Percentiles rank a stretch among this genome's conserved stretches.
phyloP scores from a whole-genome alignment of 148 eudicot species.

The Camellia sinensis region DNA sequence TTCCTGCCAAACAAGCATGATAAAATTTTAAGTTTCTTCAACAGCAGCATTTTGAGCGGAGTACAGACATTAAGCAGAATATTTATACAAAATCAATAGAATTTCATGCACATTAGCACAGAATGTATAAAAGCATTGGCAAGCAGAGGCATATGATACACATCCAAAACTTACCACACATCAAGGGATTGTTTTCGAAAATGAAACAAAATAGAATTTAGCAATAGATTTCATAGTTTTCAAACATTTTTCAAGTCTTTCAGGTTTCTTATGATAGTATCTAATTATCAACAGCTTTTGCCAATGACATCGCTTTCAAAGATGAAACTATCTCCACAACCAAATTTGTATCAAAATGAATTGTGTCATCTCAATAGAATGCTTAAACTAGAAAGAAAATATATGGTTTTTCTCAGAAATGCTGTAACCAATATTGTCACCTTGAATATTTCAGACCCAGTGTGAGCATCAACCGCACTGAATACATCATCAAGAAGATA shows the following conservation, averaged over 20 bases:
- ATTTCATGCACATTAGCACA: neutral
- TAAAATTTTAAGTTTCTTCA: neutral
- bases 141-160: neutral
- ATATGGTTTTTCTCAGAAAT: neutral
- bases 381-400: neutral
- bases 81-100: neutral
- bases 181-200: neutral
- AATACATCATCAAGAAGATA: conserved; percentile 94
- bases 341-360: too few relatives aligned
- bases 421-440: conserved; percentile 23
- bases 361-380: neutral
- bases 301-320: neutral
- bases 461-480: conserved; percentile 97
- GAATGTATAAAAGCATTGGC: neutral
- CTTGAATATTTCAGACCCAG: conserved; percentile 88
- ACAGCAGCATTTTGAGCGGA: neutral
- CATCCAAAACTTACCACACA: neutral
- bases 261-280: neutral
- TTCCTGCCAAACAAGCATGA: conserved; percentile 50
- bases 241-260: neutral
- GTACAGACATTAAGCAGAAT: neutral
- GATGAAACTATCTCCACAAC: neutral
- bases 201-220: neutral
- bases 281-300: neutral
- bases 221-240: neutral